phyloP scores from a whole-genome alignment of 768 basidiomycete genomes.

The Clathrus columnatus region DNA sequence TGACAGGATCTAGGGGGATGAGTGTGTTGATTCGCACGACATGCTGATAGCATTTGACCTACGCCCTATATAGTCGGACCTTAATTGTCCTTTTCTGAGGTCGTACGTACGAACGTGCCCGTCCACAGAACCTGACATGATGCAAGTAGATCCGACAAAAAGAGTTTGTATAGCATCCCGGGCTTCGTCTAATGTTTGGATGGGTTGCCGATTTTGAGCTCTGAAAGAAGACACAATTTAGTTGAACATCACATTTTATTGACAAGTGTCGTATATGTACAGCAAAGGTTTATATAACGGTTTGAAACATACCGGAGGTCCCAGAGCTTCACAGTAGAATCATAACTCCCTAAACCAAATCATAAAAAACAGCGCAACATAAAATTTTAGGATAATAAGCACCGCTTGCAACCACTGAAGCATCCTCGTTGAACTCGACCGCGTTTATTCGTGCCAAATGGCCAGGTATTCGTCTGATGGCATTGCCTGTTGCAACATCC shows the following conservation, averaged over 20 bases:
- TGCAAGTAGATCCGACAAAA: constrained; percentile 52
- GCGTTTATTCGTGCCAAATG: constrained; percentile 87
- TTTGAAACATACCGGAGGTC: constrained; percentile 61
- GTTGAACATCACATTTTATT: background rate
- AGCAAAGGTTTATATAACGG: background rate
- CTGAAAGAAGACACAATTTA: constrained; percentile 26
- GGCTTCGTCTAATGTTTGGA: constrained; percentile 87
- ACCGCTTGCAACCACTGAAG: constrained; percentile 86
- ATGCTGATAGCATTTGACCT: constrained; percentile 25
- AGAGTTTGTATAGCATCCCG: constrained; percentile 80
- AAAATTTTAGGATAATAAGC: constrained; percentile 15
- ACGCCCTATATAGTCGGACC: constrained; percentile 88
- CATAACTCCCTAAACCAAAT: constrained; percentile 67
- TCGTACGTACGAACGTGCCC: constrained; percentile 92
- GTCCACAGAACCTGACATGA: constrained; percentile 83
- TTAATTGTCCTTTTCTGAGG: constrained; percentile 84
- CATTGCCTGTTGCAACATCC: constrained; percentile 87
- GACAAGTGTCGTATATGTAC: constrained; percentile 3
- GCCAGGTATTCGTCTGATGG: constrained; percentile 74
- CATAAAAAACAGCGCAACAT: background rate
- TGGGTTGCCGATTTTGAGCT: constrained; percentile 69
- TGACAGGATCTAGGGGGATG: constrained; percentile 63
- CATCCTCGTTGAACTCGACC: constrained; percentile 85
- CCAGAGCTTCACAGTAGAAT: constrained; percentile 87
- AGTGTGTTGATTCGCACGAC: background rate